Conservation (phyloP, 2,329 filamentous ascomycete genomes). For the Xylariaceae sp. region DNA sequence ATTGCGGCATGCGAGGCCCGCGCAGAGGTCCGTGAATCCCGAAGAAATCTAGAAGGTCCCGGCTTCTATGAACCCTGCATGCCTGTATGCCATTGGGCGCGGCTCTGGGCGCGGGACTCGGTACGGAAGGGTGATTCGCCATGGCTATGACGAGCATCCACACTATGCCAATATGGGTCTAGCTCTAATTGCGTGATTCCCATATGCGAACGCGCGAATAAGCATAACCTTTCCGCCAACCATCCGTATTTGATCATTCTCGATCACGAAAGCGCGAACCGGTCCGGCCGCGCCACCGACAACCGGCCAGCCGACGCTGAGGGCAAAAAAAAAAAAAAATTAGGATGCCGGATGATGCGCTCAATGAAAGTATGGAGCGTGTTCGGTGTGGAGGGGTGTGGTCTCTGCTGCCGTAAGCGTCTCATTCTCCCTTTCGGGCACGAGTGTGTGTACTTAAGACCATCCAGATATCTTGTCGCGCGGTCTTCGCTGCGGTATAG, state of each 20-base stretch:
- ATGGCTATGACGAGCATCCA: neutral
- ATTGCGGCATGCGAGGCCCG: too few species aligned
- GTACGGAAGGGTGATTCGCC: neutral
- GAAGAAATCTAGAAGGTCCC: too few species aligned
- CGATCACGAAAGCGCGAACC: constrained; percentile 4
- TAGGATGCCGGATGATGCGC: constrained; percentile 18
- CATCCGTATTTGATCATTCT: too few species aligned
- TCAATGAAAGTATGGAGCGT: constrained; percentile 15
- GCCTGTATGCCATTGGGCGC: too few species aligned
- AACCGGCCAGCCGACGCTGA: constrained; percentile 12
- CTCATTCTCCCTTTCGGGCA: constrained; percentile 6
- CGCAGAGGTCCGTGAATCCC: too few species aligned
- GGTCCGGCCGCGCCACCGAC: constrained; percentile 10
- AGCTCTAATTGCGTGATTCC: constrained; percentile 1
- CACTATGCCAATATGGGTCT: neutral
- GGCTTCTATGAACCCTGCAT: too few species aligned
- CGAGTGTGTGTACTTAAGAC: neutral
- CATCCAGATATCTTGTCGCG: constrained; percentile 2
- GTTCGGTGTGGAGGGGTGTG: constrained; percentile 18
- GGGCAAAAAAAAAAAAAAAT: constrained; percentile 1
- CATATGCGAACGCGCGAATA: neutral
- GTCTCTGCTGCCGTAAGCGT: constrained; percentile 6
- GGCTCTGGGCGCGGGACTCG: too few species aligned
- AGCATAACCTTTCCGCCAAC: neutral
- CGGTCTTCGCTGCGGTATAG: too few species aligned